Evolutionary conservation across 2,329 filamentous ascomycete genomes (phyloP).

Genomic region (Aspergillus caelatus): DNA sequence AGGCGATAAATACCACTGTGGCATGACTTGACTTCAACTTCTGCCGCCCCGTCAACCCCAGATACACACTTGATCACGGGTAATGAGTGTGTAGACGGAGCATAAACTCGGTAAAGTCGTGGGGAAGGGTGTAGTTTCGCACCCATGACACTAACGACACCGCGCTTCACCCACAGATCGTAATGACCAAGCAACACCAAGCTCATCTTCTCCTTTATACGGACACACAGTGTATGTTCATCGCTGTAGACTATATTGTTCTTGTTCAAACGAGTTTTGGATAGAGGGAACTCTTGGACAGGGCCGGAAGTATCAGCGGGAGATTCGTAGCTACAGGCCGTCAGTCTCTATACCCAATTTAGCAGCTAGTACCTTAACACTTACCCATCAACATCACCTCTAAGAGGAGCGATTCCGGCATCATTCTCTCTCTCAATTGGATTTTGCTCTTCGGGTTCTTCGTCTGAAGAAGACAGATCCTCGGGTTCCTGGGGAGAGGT

Average conservation of each 20-base stretch:
- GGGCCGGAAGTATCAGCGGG: conserved; percentile 32
- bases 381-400: conserved; percentile 32
- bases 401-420: conserved; percentile 26
- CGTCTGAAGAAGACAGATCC: conserved; percentile 18
- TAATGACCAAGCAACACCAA: conserved; percentile 56
- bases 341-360: conserved; percentile 17
- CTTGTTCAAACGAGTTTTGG: conserved; percentile 41
- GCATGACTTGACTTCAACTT: conserved; percentile 54
- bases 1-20: conserved; percentile 48
- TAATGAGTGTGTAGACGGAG: conserved; percentile 60
- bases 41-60: conserved; percentile 46
- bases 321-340: conserved; percentile 32
- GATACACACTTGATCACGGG: conserved; percentile 54
- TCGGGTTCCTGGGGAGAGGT: not conserved
- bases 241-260: conserved; percentile 43
- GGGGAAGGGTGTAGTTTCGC: conserved; percentile 56
- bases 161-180: conserved; percentile 59
- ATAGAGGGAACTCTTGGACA: conserved; percentile 43
- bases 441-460: conserved; percentile 22
- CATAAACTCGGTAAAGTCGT: conserved; percentile 52
- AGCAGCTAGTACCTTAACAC: not conserved
- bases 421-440: conserved; percentile 22
- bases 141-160: conserved; percentile 60
- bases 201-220: conserved; percentile 44
- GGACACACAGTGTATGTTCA: conserved; percentile 40